phyloP scores from a whole-genome alignment of 1,284 basidiomycete genomes.

The Papiliotrema terrestris region DNA sequence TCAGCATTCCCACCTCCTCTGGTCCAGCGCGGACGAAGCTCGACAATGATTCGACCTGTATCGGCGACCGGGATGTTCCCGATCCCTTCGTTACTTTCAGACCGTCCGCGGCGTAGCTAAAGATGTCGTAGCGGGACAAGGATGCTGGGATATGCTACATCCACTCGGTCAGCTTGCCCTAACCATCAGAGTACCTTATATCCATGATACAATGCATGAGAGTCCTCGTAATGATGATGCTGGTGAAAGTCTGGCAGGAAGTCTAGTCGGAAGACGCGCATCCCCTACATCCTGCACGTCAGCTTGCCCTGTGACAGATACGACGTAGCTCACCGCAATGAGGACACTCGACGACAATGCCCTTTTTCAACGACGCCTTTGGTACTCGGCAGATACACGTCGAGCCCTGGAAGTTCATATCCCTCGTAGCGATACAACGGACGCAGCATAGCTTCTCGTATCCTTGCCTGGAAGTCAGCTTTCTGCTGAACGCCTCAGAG shows the following conservation, averaged over 20 bases:
- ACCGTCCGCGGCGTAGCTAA: no score
- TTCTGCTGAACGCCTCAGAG: neutral
- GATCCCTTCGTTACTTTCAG: no score
- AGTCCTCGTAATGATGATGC: neutral
- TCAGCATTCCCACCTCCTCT: no score
- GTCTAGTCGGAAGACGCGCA: constrained; percentile 33
- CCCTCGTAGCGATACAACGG: constrained; percentile 94
- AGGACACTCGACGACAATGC: constrained; percentile 93
- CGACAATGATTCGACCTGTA: no score
- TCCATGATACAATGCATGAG: constrained; percentile 10
- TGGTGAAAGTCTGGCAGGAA: neutral
- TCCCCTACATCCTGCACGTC: constrained; percentile 32
- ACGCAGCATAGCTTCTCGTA: constrained; percentile 99
- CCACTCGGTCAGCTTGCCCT: no score
- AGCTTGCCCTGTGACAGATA: neutral
- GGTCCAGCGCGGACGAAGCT: no score
- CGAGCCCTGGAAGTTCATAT: constrained; percentile 99
- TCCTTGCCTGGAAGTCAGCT: constrained; percentile 56
- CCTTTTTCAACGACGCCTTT: constrained; percentile 83
- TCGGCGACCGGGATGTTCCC: no score
- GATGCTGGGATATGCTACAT: no score
- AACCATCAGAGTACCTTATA: no score
- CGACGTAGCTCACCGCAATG: constrained; percentile 75
- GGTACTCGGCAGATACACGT: constrained; percentile 98
- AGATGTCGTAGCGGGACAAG: no score